Evolutionary conservation across 2,329 filamentous ascomycete genomes (phyloP).

Genomic region (Phialemonium atrogriseum): DNA sequence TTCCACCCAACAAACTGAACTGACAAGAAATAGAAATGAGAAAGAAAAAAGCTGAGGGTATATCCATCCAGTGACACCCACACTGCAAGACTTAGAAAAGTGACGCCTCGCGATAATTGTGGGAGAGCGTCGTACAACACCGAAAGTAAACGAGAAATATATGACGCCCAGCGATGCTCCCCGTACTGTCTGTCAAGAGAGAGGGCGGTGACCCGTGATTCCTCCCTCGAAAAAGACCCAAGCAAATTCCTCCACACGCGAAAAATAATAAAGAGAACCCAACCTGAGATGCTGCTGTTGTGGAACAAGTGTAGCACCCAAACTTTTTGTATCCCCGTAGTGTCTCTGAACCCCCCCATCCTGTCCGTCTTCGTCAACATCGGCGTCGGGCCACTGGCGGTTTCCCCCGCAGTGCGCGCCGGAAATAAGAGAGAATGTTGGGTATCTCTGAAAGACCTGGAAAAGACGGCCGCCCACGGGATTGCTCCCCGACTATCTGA

Average conservation of each 20-base stretch:
- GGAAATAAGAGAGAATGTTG: constrained; percentile 7
- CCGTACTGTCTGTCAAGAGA: too few species aligned
- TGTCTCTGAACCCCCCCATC: neutral
- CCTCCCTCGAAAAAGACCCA: neutral
- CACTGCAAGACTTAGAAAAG: constrained; percentile 5
- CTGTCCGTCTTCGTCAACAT: neutral
- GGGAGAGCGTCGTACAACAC: constrained; percentile 1
- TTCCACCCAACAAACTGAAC: too few species aligned
- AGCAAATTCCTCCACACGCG: neutral
- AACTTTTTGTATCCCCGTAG: neutral
- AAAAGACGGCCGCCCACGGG: constrained; percentile 14
- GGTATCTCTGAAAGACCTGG: constrained; percentile 16
- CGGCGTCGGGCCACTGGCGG: neutral
- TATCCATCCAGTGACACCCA: constrained; percentile 16
- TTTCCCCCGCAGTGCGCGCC: neutral
- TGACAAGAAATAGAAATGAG: constrained; percentile 3
- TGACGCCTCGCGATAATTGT: constrained; percentile 3
- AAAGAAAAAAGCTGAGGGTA: constrained; percentile 12
- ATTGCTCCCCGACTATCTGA: constrained; percentile 15
- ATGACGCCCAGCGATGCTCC: constrained; percentile 4
- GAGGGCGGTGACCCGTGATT: too few species aligned
- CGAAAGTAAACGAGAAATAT: constrained; percentile 1
- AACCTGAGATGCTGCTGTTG: neutral
- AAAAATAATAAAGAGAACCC: neutral
- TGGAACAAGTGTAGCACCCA: neutral